Evolutionary conservation across 129 eudicot species (phyloP), one percentile per base, ranked within the genome.

Genomic region (Pulicaria dysenterica): DNA sequence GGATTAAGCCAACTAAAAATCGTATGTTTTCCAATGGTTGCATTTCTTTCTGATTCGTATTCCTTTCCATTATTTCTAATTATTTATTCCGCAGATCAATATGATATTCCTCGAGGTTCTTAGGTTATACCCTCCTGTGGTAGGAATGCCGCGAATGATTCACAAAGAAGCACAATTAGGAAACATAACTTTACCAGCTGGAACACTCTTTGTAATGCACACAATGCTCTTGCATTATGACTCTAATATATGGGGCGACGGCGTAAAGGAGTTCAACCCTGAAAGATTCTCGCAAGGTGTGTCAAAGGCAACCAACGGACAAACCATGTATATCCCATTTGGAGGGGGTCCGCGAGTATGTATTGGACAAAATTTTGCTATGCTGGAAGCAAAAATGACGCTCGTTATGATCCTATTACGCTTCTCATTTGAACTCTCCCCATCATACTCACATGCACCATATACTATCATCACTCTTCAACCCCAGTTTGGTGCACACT

Each of bases 371-470:
- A 73, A 73, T 38, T 73, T 73, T 17, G 70, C 70, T 1, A 73
- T 73, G 77, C 8, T 73, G 73, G 80, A 80, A 80, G 84, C 84
- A 11, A 80, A 80, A 74, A 43, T 69, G 63, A 64, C 78, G 1
- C 16, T 80, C 3, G 73, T 69, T 46, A 74, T 69, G 84, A 80
- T 80, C 12, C 19, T 80, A 12, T 41, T 5, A 37, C 72, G 31
- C 46, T 80, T 80, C 68, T 74, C 84, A 5, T 80, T 80, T 55
- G 60, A 69, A n/a, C 73, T 80, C 4, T 74, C 80, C 0, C 67
- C 84, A 3, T 80, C 84, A 5, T 80, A 80, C 39, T 67, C 80
- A 1, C 84, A 69, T 69, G 84, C 84, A 16, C 84, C 84, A 34
- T 15, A 43, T 7, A 42, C 56, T 39, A 68, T 74, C 60, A 54